These are phyloP conservation scores for Boletus nobilissimus DNA, from an alignment of 1,284 basidiomycete genomes.

Conservation along the genomic window DNA sequence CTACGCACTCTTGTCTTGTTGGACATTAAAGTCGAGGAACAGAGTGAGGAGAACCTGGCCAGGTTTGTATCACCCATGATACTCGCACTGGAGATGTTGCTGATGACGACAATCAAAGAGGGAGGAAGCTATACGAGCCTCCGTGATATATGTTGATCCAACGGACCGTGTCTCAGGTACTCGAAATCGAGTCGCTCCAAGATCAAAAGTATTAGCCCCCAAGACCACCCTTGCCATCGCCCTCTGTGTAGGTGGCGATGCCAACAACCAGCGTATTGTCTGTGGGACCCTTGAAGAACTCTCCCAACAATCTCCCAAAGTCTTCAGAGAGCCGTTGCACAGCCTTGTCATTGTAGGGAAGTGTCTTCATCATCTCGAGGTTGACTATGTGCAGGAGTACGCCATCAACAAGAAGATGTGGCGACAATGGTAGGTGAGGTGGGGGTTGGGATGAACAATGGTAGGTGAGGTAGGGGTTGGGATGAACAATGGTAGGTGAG, in stretches of 20 bases:
- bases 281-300: constrained; percentile 89
- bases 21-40: constrained; percentile 99
- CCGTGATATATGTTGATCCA: constrained; percentile 98
- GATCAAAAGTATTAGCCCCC: constrained; percentile 67
- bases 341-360: constrained; percentile 93
- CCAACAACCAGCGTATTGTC: no score
- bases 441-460: no score
- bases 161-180: constrained; percentile 88
- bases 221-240: constrained; percentile 84
- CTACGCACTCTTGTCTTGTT: constrained; percentile 96
- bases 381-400: constrained; percentile 88
- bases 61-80: constrained; percentile 62
- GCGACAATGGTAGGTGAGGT: no score
- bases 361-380: constrained; percentile 91
- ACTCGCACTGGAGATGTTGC: neutral
- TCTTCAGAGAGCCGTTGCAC: constrained; percentile 91
- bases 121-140: constrained; percentile 96
- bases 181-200: constrained; percentile 74
- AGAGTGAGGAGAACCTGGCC: constrained; percentile 95
- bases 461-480: no score
- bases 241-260: constrained; percentile 81
- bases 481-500: no score
- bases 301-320: constrained; percentile 65
- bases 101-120: constrained; percentile 1
- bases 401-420: constrained; percentile 62